A percentile compares a stretch with the other conserved stretches of the same genome.
These are phyloP conservation scores for Ziziphus jujuba DNA, from an alignment of 306 rosid genomes.

Conservation along the genomic window DNA sequence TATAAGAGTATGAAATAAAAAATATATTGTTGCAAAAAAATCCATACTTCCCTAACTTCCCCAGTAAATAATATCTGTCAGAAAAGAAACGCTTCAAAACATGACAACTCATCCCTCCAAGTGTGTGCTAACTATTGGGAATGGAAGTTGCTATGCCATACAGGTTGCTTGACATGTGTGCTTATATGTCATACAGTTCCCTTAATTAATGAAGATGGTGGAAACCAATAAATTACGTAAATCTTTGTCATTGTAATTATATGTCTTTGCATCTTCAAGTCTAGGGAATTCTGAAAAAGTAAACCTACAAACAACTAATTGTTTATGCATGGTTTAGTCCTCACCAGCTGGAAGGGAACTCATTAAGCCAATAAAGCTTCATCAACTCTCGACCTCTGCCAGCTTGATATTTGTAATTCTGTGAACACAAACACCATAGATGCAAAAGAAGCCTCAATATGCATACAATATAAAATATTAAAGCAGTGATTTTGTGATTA, in stretches of 20 bases:
- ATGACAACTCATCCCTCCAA: too few species aligned
- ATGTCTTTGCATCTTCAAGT: neutral
- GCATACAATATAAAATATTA: neutral
- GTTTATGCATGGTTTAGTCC: neutral
- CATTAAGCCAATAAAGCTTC: slow-evolving; percentile 26
- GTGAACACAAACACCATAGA: slow-evolving; percentile 13
- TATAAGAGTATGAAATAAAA: too few species aligned
- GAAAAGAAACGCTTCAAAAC: too few species aligned
- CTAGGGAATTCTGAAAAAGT: neutral
- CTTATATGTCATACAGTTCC: too few species aligned
- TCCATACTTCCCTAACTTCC: too few species aligned
- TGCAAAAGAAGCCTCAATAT: neutral
- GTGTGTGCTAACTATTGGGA: too few species aligned
- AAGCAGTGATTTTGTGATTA: neutral
- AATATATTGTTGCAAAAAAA: too few species aligned
- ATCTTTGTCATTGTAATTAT: too few species aligned
- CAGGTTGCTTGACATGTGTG: too few species aligned
- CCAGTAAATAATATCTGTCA: too few species aligned
- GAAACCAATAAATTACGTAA: neutral
- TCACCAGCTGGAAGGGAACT: slow-evolving; percentile 38
- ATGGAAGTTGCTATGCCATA: too few species aligned
- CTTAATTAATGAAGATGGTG: neutral
- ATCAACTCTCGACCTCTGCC: slow-evolving; percentile 43
- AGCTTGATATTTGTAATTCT: slow-evolving; percentile 51
- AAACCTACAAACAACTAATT: neutral